Evolutionary conservation across 768 basidiomycete genomes (phyloP).

Genomic region (Coprinopsis marcescibilis): DNA sequence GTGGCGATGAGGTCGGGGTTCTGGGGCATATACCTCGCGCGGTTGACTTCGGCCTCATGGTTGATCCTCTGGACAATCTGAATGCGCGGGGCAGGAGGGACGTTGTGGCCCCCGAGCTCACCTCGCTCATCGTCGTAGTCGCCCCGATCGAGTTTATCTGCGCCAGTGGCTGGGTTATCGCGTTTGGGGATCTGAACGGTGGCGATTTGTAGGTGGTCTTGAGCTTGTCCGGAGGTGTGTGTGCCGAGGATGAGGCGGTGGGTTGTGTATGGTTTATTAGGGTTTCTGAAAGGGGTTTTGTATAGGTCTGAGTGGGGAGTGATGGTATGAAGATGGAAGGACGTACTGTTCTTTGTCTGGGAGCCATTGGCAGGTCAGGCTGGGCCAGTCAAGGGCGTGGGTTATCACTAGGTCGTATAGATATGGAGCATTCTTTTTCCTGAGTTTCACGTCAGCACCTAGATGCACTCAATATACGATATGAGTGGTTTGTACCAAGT

Average conservation of each 20-base stretch:
- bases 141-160: slow-evolving; percentile 70
- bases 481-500: slow-evolving; percentile 49
- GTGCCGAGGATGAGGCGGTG: slow-evolving; percentile 95
- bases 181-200: slow-evolving; percentile 90
- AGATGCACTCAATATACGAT: slow-evolving; percentile 1
- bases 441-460: too few species aligned
- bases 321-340: background rate
- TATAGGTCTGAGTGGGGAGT: background rate
- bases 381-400: slow-evolving; percentile 97
- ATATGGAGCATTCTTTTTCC: slow-evolving; percentile 97
- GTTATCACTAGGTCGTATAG: slow-evolving; percentile 97
- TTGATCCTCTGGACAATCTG: slow-evolving; percentile 92
- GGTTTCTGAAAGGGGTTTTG: slow-evolving; percentile 48
- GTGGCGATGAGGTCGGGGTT: slow-evolving; percentile 97
- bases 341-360: slow-evolving; percentile 92
- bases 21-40: slow-evolving; percentile 98
- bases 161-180: slow-evolving; percentile 49
- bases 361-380: slow-evolving; percentile 97
- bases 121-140: slow-evolving; percentile 91
- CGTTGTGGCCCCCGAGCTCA: slow-evolving; percentile 89
- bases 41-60: slow-evolving; percentile 92
- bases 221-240: slow-evolving; percentile 91
- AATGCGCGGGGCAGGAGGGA: slow-evolving; percentile 80
- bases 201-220: slow-evolving; percentile 95
- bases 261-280: slow-evolving; percentile 89